Conservation (phyloP, 1,139 yeast species). For the Geotrichum reessii region DNA sequence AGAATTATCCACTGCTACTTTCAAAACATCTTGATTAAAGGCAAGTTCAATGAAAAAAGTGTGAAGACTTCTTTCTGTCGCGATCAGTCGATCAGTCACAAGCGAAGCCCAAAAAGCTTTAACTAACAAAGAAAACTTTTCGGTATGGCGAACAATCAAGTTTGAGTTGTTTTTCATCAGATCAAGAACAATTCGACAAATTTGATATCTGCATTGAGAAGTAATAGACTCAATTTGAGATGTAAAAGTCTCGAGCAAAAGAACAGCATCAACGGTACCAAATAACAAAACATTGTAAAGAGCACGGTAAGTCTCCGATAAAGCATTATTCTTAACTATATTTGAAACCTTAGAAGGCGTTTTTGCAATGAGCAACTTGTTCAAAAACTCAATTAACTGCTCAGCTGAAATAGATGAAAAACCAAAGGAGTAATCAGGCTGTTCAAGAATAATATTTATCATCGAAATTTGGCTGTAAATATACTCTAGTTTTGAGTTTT, state of each 20-base stretch:
- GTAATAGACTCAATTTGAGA: conserved; percentile 19
- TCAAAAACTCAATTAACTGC: conserved; percentile 4
- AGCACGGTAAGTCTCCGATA: conserved; percentile 10
- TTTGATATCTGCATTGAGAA: conserved; percentile 19
- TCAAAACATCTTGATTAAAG: conserved; percentile 34
- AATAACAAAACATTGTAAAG: background rate
- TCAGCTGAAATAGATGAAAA: conserved; percentile 1
- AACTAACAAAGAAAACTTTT: background rate
- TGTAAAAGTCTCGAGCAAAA: conserved; percentile 10
- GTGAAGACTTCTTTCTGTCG: conserved; percentile 64
- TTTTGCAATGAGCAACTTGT: conserved; percentile 9
- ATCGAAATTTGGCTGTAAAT: conserved; percentile 8
- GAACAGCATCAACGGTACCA: background rate
- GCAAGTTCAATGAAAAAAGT: conserved; percentile 47
- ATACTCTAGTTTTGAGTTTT: conserved; percentile 5
- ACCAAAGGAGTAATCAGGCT: conserved; percentile 39
- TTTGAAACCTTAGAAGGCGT: conserved; percentile 11
- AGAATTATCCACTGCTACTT: conserved; percentile 23
- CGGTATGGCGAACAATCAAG: background rate
- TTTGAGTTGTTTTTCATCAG: conserved; percentile 2
- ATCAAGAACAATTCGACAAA: conserved; percentile 13
- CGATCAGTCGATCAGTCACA: conserved; percentile 55
- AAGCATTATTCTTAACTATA: conserved; percentile 11
- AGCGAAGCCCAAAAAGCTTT: conserved; percentile 51
- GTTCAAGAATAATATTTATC: conserved; percentile 9